A percentile compares a stretch with the other conserved stretches of the same genome.
Evolutionary conservation across 1,284 basidiomycete species (phyloP).

Genomic region (Ustilago trichophora): DNA sequence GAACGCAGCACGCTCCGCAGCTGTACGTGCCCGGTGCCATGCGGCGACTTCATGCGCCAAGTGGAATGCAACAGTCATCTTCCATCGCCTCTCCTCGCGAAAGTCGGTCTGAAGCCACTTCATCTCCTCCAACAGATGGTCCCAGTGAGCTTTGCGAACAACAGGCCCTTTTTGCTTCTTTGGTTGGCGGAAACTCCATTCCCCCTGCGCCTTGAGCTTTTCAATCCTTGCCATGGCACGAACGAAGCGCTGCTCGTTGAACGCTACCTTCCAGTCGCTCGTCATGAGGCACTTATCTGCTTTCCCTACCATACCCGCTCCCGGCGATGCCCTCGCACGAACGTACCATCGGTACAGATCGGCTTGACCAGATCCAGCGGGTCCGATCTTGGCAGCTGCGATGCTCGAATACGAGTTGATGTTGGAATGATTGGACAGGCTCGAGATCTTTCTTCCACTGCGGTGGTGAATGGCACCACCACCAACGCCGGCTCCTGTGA

Average conservation of each 20-base stretch:
- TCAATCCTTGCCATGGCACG: constrained; percentile 88
- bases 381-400: constrained; percentile 41
- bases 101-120: constrained; percentile 98
- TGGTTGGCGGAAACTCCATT: constrained; percentile 93
- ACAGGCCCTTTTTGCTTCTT: constrained; percentile 90
- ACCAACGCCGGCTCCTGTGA: constrained; percentile 58
- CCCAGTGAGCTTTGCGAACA: constrained; percentile 88
- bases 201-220: constrained; percentile 78
- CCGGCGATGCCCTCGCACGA: constrained; percentile 58
- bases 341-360: constrained; percentile 64
- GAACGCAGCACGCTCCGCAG: constrained; percentile 74
- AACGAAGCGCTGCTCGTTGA: constrained; percentile 67
- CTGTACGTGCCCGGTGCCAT: constrained; percentile 80
- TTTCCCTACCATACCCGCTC: constrained; percentile 62
- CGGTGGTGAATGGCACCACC: constrained; percentile 63
- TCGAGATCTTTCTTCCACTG: constrained; percentile 40
- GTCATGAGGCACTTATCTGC: constrained; percentile 65
- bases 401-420: constrained; percentile 38
- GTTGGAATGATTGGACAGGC: constrained; percentile 25
- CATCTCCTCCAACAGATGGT: constrained; percentile 96
- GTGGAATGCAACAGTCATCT: constrained; percentile 83
- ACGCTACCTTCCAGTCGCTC: constrained; percentile 64
- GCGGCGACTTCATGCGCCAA: constrained; percentile 84
- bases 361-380: constrained; percentile 52
- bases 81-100: constrained; percentile 92